Evolutionary conservation across 768 basidiomycete genomes (phyloP).

Genomic region (Macrolepiota dolichaula): DNA sequence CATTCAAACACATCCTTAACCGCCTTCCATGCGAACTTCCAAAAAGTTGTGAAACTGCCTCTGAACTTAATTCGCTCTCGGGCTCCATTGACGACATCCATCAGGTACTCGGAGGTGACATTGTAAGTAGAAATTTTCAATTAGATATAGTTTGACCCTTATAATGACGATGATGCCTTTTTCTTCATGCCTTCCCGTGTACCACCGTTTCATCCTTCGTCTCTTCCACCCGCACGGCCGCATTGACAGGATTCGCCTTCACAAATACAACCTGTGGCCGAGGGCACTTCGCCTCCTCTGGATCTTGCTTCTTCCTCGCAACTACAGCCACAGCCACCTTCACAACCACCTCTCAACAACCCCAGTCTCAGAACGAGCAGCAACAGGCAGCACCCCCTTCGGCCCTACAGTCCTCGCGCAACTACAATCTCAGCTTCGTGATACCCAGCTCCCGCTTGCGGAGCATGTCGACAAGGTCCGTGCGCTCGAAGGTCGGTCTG

Average conservation of each 20-base stretch:
- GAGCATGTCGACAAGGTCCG: conserved; percentile 80
- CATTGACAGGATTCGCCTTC: conserved; percentile 24
- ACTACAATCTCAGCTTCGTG: conserved; percentile 78
- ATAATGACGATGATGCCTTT: background rate
- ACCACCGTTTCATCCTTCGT: conserved; percentile 55
- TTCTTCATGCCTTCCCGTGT: conserved; percentile 51
- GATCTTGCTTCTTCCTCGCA: conserved; percentile 20
- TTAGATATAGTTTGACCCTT: background rate
- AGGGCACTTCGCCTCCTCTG: conserved; percentile 14
- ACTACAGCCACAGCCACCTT: conserved; percentile 24
- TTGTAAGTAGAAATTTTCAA: conserved; percentile 46
- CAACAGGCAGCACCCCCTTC: conserved; percentile 19
- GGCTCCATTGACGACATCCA: conserved; percentile 87
- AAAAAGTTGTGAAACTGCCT: conserved; percentile 91
- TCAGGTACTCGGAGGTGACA: conserved; percentile 80
- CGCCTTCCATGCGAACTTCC: conserved; percentile 91
- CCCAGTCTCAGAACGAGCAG: conserved; percentile 28
- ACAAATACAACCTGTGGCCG: background rate
- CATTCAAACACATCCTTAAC: conserved; percentile 88
- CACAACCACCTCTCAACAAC: conserved; percentile 30
- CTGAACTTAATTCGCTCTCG: conserved; percentile 76
- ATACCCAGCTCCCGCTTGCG: conserved; percentile 77
- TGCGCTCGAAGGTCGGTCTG: conserved; percentile 75
- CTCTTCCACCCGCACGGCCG: conserved; percentile 64
- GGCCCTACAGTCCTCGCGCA: conserved; percentile 40